A percentile compares a stretch with the other conserved stretches of the same genome.
Conservation (phyloP, 208 protist genomes). For the Entamoeba dispar region DNA sequence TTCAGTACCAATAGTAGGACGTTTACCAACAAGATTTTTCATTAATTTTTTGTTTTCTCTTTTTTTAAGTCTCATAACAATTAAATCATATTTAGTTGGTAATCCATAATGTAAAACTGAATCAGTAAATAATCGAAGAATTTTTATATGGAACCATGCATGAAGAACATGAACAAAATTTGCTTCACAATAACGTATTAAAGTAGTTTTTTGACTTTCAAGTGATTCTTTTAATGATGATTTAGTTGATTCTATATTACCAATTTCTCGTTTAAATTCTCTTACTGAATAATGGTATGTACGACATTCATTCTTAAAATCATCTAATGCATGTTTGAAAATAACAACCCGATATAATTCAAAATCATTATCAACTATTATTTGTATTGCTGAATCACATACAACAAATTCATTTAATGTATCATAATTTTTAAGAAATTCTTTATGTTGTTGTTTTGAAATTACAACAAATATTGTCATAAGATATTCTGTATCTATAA, state of each 20-base stretch:
- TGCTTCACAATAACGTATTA: not conserved
- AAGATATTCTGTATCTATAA: not conserved
- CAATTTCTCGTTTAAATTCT: not conserved
- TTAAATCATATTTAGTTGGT: not conserved
- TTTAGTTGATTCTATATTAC: not conserved
- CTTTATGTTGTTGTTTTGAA: not conserved
- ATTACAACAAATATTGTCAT: not conserved
- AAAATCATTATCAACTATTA: not conserved
- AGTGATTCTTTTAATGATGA: not conserved
- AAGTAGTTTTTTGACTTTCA: not conserved
- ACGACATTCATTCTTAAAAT: not conserved
- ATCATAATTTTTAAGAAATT: not conserved
- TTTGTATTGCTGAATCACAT: not conserved
- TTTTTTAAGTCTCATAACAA: not conserved
- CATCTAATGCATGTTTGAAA: not conserved
- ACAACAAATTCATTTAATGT: not conserved
- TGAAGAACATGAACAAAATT: not conserved
- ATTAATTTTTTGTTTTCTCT: not conserved
- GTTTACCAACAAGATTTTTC: not conserved
- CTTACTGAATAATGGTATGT: not conserved
- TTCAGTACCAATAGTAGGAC: not conserved
- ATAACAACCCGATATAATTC: not conserved
- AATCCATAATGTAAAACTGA: not conserved
- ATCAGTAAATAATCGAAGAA: not conserved
- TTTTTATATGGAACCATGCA: not conserved